Percentiles rank a stretch among this genome's conserved stretches.
Evolutionary conservation across 495 filamentous ascomycete genomes (phyloP).

Genomic region (Penicillium samsonianum): DNA sequence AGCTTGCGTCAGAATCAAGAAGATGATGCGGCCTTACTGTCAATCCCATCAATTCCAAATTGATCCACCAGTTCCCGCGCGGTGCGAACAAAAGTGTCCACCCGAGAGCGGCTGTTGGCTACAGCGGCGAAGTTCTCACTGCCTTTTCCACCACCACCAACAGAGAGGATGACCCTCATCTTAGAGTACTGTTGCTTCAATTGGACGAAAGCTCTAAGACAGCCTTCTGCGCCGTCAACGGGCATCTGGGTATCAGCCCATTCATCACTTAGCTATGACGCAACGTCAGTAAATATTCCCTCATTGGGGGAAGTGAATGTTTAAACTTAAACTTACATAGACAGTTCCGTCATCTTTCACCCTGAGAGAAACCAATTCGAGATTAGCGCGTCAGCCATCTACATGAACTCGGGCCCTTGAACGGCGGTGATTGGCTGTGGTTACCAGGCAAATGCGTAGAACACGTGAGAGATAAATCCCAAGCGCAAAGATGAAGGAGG

Average conservation of each 20-base stretch:
- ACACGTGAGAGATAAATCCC: constrained; percentile 71
- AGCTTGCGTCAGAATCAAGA: neutral
- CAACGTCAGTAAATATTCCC: constrained; percentile 24
- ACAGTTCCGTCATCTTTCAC: constrained; percentile 77
- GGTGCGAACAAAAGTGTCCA: constrained; percentile 73
- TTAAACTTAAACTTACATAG: constrained; percentile 57
- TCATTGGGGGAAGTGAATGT: constrained; percentile 9
- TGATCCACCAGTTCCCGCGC: constrained; percentile 69
- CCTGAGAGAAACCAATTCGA: constrained; percentile 46
- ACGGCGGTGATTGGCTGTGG: constrained; percentile 23
- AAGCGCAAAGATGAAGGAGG: constrained; percentile 76
- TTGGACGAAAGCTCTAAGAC: constrained; percentile 70
- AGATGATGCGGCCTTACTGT: constrained; percentile 55
- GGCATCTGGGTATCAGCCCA: constrained; percentile 79
- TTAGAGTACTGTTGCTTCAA: constrained; percentile 75
- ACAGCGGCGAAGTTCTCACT: constrained; percentile 76
- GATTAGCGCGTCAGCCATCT: constrained; percentile 34
- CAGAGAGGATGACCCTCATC: constrained; percentile 79
- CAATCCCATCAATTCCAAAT: constrained; percentile 81
- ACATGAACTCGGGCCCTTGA: constrained; percentile 9
- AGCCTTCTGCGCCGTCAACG: constrained; percentile 76
- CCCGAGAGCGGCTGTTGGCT: constrained; percentile 57
- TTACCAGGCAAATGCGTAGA: constrained; percentile 84
- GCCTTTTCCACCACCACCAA: constrained; percentile 80
- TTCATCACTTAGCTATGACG: constrained; percentile 75